Percentiles rank a stretch among this genome's conserved stretches.
Evolutionary conservation across 2,329 filamentous ascomycete species (phyloP).

Genomic region (Microcera coccophila): DNA sequence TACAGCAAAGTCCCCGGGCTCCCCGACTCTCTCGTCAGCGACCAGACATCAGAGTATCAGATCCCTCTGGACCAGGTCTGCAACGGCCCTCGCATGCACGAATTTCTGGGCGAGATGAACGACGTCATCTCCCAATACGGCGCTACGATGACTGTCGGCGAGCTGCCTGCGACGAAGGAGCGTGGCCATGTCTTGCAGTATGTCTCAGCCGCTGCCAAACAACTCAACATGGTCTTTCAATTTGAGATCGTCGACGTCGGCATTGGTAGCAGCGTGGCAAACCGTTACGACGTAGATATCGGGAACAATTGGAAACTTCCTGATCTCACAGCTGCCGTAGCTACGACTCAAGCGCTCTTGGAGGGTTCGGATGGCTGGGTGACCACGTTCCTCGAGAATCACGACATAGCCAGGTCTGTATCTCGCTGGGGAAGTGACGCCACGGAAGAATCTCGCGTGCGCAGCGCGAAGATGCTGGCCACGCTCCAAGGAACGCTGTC

Average conservation of each 20-base stretch:
- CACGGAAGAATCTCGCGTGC: constrained; percentile 5
- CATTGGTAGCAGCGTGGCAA: constrained; percentile 36
- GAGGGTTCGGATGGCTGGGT: constrained; percentile 50
- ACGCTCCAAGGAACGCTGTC: constrained; percentile 34
- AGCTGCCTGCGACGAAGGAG: constrained; percentile 56
- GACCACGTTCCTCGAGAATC: constrained; percentile 60
- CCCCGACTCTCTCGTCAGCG: constrained; percentile 48
- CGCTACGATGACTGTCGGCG: constrained; percentile 57
- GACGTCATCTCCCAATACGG: constrained; percentile 53
- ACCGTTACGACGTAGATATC: background rate
- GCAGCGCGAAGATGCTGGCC: constrained; percentile 52
- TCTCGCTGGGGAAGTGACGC: constrained; percentile 40
- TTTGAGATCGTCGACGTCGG: constrained; percentile 58
- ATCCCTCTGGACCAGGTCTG: constrained; percentile 41
- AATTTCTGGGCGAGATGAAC: constrained; percentile 59
- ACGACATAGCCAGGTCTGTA: constrained; percentile 56
- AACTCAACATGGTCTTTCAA: constrained; percentile 62
- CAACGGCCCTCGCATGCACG: constrained; percentile 61
- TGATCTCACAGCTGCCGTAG: constrained; percentile 25
- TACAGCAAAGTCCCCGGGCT: constrained; percentile 57
- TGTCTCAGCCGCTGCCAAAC: constrained; percentile 47
- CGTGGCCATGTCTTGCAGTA: constrained; percentile 51
- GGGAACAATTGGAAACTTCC: constrained; percentile 14
- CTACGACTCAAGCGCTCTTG: constrained; percentile 42
- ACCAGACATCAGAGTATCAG: constrained; percentile 41